A percentile compares a stretch with the other conserved stretches of the same genome.
Conservation (phyloP, 305 asterid genomes). For the Rubia occidens region DNA sequence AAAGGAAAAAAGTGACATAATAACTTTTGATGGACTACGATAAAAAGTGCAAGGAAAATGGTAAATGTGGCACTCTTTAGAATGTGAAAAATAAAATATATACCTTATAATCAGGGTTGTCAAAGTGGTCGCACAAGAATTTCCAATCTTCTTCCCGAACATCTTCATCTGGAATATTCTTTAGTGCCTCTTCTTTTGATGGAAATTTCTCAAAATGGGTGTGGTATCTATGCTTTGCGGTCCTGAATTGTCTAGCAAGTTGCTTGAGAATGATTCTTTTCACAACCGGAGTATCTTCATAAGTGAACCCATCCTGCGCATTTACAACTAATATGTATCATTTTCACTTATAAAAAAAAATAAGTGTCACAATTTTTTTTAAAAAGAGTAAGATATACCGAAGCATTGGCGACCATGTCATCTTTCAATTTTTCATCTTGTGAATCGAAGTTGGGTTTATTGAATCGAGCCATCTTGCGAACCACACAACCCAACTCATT, state of each 20-base stretch:
- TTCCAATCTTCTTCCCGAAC: not conserved
- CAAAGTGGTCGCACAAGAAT: not conserved
- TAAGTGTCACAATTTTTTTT: too few species aligned
- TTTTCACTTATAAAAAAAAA: too few species aligned
- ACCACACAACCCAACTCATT: constrained; percentile 1
- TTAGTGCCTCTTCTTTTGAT: not conserved
- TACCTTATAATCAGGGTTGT: not conserved
- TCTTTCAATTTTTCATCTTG: not conserved
- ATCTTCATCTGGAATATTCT: not conserved
- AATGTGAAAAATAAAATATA: too few species aligned
- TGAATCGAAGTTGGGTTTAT: not conserved
- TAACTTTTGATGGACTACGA: not conserved
- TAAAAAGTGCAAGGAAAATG: not conserved
- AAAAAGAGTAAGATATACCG: not conserved
- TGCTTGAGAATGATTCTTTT: not conserved
- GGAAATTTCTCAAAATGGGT: not conserved
- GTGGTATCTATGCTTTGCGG: not conserved
- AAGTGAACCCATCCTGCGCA: not conserved
- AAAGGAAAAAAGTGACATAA: too few species aligned
- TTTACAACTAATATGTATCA: not conserved
- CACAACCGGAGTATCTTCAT: not conserved
- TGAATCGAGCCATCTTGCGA: not conserved
- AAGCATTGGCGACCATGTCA: not conserved
- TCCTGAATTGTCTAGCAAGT: not conserved
- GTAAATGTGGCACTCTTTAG: too few species aligned